A percentile compares a stretch with the other conserved stretches of the same genome.
phyloP scores from a whole-genome alignment of 1,284 basidiomycete species.

The Mycena citricolor region DNA sequence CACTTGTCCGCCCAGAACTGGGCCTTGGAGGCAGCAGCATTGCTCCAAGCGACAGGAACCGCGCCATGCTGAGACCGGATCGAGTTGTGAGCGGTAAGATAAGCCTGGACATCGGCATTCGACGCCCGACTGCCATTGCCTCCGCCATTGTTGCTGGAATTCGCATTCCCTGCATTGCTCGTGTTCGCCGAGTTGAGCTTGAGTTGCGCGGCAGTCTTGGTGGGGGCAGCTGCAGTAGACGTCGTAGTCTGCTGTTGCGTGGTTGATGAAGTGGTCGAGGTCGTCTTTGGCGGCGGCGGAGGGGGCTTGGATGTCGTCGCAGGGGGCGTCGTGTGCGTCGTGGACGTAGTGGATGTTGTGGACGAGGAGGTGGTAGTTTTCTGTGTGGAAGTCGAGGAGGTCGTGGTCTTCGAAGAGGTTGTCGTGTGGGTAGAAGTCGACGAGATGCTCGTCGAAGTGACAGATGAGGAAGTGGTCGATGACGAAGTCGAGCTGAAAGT shows the following conservation, averaged over 20 bases:
- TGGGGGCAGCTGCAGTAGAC: slow-evolving; percentile 19
- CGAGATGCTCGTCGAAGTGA: slow-evolving; percentile 18
- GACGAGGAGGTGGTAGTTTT: slow-evolving; percentile 4
- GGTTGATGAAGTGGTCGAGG: slow-evolving; percentile 13
- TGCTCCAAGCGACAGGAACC: slow-evolving; percentile 54
- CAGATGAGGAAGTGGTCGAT: slow-evolving; percentile 16
- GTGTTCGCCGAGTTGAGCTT: neutral
- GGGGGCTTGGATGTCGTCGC: slow-evolving; percentile 25
- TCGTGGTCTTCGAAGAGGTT: slow-evolving; percentile 11
- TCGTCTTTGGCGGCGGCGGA: slow-evolving; percentile 10
- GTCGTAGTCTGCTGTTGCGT: slow-evolving; percentile 21
- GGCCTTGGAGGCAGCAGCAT: slow-evolving; percentile 52
- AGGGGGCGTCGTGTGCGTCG: slow-evolving; percentile 22
- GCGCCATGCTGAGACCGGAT: slow-evolving; percentile 63
- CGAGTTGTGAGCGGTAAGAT: slow-evolving; percentile 59
- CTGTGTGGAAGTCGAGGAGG: slow-evolving; percentile 10
- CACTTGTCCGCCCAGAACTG: slow-evolving; percentile 67
- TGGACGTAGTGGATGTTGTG: slow-evolving; percentile 22
- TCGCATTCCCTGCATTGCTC: slow-evolving; percentile 5
- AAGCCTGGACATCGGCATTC: slow-evolving; percentile 40
- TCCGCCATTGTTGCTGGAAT: slow-evolving; percentile 9
- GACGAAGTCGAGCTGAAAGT: too few species aligned
- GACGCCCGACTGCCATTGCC: slow-evolving; percentile 18
- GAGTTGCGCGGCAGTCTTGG: neutral
- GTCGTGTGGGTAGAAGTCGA: slow-evolving; percentile 16